A percentile compares a stretch with the other conserved stretches of the same genome.
Evolutionary conservation across 2,329 filamentous ascomycete genomes (phyloP).

Genomic region (Diplodia seriata): DNA sequence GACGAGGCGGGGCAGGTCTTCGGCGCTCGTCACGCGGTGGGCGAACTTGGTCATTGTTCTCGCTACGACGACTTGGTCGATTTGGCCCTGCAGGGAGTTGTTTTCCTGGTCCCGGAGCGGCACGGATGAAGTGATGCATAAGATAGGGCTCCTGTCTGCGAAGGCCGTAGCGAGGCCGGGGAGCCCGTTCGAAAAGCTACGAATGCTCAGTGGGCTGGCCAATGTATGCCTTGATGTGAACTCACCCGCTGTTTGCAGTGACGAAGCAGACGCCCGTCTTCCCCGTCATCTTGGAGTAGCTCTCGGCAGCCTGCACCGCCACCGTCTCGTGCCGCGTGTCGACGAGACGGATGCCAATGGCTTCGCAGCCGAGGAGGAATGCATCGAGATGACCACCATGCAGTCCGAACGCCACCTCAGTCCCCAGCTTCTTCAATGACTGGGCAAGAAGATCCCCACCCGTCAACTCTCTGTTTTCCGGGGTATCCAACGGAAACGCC

Average conservation of each 20-base stretch:
- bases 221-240: not conserved
- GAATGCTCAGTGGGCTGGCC: not conserved
- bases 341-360: constrained; percentile 51
- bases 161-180: constrained; percentile 56
- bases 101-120: constrained; percentile 55
- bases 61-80: constrained; percentile 55
- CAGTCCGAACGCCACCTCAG: constrained; percentile 55
- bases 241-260: constrained; percentile 57
- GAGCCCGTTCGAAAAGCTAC: constrained; percentile 55
- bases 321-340: constrained; percentile 58
- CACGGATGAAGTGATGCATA: constrained; percentile 55
- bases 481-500: constrained; percentile 33
- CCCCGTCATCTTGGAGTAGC: constrained; percentile 54
- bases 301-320: constrained; percentile 57
- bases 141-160: constrained; percentile 54
- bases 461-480: constrained; percentile 50
- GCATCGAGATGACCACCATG: constrained; percentile 59
- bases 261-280: constrained; percentile 57
- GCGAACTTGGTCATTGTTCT: constrained; percentile 56
- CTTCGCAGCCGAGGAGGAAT: constrained; percentile 54
- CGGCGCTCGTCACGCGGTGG: constrained; percentile 53
- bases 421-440: constrained; percentile 51
- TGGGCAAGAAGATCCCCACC: constrained; percentile 57
- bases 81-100: constrained; percentile 56
- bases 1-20: constrained; percentile 55